phyloP scores from a whole-genome alignment of 805 yeast species.

The Saccharomycopsis capsularis region DNA sequence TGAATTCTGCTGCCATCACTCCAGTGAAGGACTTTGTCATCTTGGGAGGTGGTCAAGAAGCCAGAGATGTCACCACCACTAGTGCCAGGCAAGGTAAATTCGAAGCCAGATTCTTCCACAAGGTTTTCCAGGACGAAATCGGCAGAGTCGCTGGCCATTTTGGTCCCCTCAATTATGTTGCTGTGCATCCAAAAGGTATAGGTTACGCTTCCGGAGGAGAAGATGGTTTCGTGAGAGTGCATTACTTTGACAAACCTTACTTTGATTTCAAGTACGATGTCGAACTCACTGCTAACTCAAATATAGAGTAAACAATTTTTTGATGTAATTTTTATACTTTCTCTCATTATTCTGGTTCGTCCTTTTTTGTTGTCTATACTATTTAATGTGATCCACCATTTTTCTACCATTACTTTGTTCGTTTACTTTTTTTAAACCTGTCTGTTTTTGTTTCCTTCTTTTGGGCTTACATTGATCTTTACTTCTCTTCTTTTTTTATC shows the following conservation, averaged over 20 bases:
- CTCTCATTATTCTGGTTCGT: too few relatives aligned
- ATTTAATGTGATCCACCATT: too few relatives aligned
- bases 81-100: constrained; percentile 89
- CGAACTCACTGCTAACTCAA: constrained; percentile 70
- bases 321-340: too few relatives aligned
- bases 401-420: neutral
- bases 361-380: too few relatives aligned
- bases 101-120: constrained; percentile 94
- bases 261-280: constrained; percentile 90
- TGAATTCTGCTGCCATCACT: constrained; percentile 92
- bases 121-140: constrained; percentile 89
- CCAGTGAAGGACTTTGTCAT: constrained; percentile 88
- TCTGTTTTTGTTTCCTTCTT: neutral
- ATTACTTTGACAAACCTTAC: constrained; percentile 86
- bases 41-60: constrained; percentile 99
- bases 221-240: constrained; percentile 95
- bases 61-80: constrained; percentile 97
- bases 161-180: constrained; percentile 94
- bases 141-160: constrained; percentile 98
- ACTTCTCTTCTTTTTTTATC: neutral
- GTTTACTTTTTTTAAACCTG: neutral
- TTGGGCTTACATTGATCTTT: too few relatives aligned
- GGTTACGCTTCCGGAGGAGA: constrained; percentile 97
- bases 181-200: constrained; percentile 89
- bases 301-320: constrained; percentile 29